A percentile compares a stretch with the other conserved stretches of the same genome.
phyloP scores from a whole-genome alignment of 192 early-diverging fungal genomes.

The Mortierella antarctica region DNA sequence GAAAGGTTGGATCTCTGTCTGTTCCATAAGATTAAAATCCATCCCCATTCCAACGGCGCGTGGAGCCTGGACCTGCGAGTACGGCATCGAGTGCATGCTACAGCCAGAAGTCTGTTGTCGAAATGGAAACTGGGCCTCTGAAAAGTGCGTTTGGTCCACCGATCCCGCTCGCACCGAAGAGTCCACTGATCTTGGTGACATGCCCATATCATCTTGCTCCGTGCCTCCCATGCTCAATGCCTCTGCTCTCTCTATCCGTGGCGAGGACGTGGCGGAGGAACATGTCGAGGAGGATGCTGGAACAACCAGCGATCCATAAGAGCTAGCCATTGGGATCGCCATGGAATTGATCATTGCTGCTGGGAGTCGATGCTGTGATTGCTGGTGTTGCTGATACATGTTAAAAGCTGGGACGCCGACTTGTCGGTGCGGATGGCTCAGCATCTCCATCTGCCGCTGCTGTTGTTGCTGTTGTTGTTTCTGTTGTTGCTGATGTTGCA shows the following conservation, averaged over 20 bases:
- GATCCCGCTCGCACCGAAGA: not conserved
- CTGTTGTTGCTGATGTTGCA: conserved; percentile 3
- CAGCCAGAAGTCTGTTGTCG: too few species aligned
- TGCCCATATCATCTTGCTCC: not conserved
- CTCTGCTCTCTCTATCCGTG: conserved; percentile 8
- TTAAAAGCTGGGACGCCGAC: not conserved
- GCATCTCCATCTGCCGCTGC: not conserved
- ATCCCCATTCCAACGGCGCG: too few species aligned
- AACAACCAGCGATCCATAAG: conserved; percentile 43
- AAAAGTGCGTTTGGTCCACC: not conserved
- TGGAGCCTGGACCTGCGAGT: too few species aligned
- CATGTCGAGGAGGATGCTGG: conserved; percentile 38
- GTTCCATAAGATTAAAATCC: not conserved
- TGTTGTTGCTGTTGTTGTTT: conserved; percentile 24
- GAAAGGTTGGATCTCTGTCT: conserved; percentile 7
- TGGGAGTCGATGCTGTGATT: conserved; percentile 8
- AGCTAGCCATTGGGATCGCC: conserved; percentile 23
- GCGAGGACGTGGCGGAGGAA: conserved; percentile 26
- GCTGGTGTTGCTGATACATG: not conserved
- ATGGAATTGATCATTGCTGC: conserved; percentile 13
- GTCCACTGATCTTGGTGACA: not conserved
- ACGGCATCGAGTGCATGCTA: too few species aligned
- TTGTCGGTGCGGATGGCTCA: too few species aligned
- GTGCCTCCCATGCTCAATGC: not conserved
- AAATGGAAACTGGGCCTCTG: not conserved